Evolutionary conservation across 805 yeast species (phyloP), one percentile per base, ranked within the genome.

Genomic region (Diddensiella transvaalensis): DNA sequence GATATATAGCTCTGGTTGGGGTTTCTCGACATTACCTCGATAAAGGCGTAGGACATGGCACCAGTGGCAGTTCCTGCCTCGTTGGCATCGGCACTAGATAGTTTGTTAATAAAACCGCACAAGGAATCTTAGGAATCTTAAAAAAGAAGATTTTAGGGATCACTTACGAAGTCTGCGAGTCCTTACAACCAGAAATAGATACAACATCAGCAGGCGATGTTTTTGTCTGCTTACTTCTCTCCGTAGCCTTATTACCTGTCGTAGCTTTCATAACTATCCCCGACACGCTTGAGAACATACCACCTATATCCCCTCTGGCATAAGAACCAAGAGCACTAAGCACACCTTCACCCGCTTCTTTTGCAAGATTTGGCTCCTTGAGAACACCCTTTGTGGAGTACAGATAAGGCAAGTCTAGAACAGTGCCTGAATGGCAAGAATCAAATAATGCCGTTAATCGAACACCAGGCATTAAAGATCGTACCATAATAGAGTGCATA

Each of bases 401-500:
- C 42, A 78, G 73, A 58, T 78, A 87, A 1, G 95, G 96, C 50
- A 87, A 69, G 64, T 87, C 96, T 55, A 87, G 65, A 1, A 78
- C 91, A 1, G 91, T 79, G 10, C 95, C 96, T 1, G 91, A 84
- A 62, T 87, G 96, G 63, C 96, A 87, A 10, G 88, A 82, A 66
- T 87, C 96, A 58, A 83, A 87, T 50, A 87, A 68, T 0, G 90
- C 89, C 2, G 95, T 87, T 46, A 87, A 69, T 51, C 90, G 75
- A 40, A 83, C 83, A 40, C 95, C 95, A 1, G 81, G 75, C 11
- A 78, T 83, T 54, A 87, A 71, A 1, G 88, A 79, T 51, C 68
- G 71, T 22, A 87, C 95, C 77, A 87, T 66, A 35, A 81, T 73
- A 44, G 74, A 82, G 63, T 87, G 91, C 73, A 87, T 72, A 13